Evolutionary conservation across 352 stramenopile species (phyloP).

Genomic region (Globisporangium uncinulatum): DNA sequence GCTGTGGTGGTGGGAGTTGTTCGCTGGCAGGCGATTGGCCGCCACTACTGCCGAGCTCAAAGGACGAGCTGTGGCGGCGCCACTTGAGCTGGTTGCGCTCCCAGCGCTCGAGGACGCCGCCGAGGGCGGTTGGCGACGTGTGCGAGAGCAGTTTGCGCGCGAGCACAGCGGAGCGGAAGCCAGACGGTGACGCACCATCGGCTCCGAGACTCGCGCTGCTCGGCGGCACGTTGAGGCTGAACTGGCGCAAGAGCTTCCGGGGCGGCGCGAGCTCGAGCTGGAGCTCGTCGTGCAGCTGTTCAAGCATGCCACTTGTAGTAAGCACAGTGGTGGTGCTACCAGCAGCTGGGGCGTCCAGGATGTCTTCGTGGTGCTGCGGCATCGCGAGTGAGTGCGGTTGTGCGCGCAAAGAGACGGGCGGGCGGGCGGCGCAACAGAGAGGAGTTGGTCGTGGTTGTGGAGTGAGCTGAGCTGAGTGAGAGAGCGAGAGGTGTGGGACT

Average conservation of each 20-base stretch:
- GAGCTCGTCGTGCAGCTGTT: slow-evolving; percentile 61
- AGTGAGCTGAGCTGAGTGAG: too few relatives aligned
- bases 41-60: not conserved
- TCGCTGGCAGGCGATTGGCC: too few relatives aligned
- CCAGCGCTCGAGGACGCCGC: slow-evolving; percentile 46
- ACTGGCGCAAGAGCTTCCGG: slow-evolving; percentile 64
- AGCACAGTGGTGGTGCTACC: not conserved
- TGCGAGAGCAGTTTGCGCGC: slow-evolving; percentile 17
- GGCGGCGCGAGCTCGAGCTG: slow-evolving; percentile 60
- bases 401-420: not conserved
- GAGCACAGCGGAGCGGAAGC: slow-evolving; percentile 9
- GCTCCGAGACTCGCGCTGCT: slow-evolving; percentile 12
- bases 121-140: slow-evolving; percentile 30
- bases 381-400: slow-evolving; percentile 1
- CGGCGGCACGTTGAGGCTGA: slow-evolving; percentile 70
- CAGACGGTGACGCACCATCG: not conserved
- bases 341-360: not conserved
- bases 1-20: not conserved
- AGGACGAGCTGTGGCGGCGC: slow-evolving; percentile 19
- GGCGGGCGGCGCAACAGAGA: too few relatives aligned
- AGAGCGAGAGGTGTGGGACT: too few relatives aligned
- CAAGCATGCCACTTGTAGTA: slow-evolving; percentile 13
- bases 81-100: slow-evolving; percentile 59
- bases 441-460: not conserved
- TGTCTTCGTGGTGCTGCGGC: not conserved